Evolutionary conservation across 345 rosid species (phyloP), one percentile per base, ranked within the genome.

Genomic region (Gossypium herbaceum): DNA sequence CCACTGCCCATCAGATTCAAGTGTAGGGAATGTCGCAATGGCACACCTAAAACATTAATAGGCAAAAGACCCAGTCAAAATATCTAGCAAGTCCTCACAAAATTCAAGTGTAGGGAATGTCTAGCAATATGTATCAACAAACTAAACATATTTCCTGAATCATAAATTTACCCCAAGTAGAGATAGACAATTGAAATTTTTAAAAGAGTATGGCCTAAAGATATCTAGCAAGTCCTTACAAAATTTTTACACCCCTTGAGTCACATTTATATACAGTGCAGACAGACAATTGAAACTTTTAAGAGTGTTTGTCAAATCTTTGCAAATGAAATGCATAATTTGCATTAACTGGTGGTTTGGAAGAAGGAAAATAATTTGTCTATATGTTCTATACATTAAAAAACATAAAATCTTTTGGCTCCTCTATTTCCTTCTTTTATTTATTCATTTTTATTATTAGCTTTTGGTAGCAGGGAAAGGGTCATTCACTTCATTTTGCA

Each of bases 1-100:
- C 80, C 84, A 81, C 54, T 45, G 62, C 45, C 82, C 88, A 77
- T 73, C 81, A 52, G 81, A 73, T 71, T 79, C 84, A 56, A 50
- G 71, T 4, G 77, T 80, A 71, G 79, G 81, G 62, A 82, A 76
- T 43, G 85, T 71, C 79, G 75, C 57, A 72, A 78, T 41, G 63
- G 78, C 45, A 61, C 77, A 75, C 74, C 86, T 83, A 75, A 60
- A 15, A 74, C 60, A 64, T 52, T 68, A 29, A 63, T 27, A 76
- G 10, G 43, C 20, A 29, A 75, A 39, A 12, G 45, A 51, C 56
- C 44, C 19, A 59, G 63, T 59, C 56, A 50, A 15, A 54, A 45
- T 56, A 73, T 29, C 61, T 34, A 34, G 41, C 41, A 34, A 34
- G 41, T 34, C 41, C 41, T 34, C 41, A 34, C 41, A 34, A 34